Percentiles rank a stretch among this genome's conserved stretches.
Conservation (phyloP, 495 filamentous ascomycete genomes). For the Penicillium fimorum region DNA sequence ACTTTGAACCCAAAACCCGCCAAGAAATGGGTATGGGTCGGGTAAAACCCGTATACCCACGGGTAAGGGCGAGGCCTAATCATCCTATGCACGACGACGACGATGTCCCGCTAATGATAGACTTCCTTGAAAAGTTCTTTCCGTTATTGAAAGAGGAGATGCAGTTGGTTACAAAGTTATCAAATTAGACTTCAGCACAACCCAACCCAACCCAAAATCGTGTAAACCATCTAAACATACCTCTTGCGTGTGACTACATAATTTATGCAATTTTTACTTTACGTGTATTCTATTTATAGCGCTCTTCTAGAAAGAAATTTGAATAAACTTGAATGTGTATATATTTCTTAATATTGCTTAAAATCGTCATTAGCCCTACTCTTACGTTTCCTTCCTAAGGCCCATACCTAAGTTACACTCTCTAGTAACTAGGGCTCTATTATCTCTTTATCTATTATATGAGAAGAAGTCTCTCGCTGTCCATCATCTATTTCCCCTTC, state of each 20-base stretch:
- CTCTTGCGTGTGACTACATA: no score
- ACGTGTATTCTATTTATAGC: no score
- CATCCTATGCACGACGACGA: background rate
- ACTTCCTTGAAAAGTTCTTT: background rate
- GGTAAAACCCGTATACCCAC: no score
- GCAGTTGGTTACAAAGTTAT: background rate
- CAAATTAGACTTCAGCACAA: no score
- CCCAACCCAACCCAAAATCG: no score
- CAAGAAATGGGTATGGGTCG: no score
- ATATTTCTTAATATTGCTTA: background rate
- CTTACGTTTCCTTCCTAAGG: background rate
- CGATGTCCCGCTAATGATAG: background rate
- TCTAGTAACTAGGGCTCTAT: background rate
- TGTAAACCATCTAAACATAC: no score
- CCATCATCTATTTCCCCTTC: background rate
- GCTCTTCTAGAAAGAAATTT: no score
- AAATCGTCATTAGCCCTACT: background rate
- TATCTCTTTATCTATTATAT: conserved; percentile 1
- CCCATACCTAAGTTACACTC: background rate
- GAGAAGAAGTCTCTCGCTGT: background rate
- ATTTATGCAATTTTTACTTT: no score
- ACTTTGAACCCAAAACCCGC: no score
- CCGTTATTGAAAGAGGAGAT: background rate
- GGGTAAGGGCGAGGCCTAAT: no score
- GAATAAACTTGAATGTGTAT: background rate